Base-by-base conservation (phyloP, 176 grass and related monocot genomes). In the Leersia perrieri region DNA sequence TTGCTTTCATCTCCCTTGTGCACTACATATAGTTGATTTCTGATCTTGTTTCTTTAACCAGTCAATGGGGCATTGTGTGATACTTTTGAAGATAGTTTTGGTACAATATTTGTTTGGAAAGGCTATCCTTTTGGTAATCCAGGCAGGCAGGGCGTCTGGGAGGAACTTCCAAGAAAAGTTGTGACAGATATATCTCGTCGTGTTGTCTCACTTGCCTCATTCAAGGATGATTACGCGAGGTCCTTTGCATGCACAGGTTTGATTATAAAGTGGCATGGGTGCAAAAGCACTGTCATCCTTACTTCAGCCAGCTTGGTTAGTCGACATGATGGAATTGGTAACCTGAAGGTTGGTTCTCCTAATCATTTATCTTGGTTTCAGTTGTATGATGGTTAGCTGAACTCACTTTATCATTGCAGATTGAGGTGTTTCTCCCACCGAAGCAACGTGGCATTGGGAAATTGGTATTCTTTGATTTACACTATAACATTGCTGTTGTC, bases 131-230 rank as follows among this genome's bases (percentile, higher is more conserved):
- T 20, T 32, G 30, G 31, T 68, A 13, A 45, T 45, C 42, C 13
- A 45, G 2, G 10, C 11, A 11, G 0, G 0, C 3, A 40, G 25
- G 0, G 15, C 64, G 58, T 85, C 75, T 78, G 66, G 75, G 0
- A 10, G 12, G 23, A 27, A 15, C 65, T 85, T 49, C 30, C 3
- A 0, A 78, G 63, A 34, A 7, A 51, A 36, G 53, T 78, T 70
- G 28, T 63, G 10, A 71, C 23, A 22, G 5, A 84, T 49, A 22
- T 71, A 85, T 71, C 83, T 16, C 53, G 36, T 7, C 38, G 55
- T 85, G 66, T 71, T 63, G 74, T 85, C 28, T 78, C 74, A 14
- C 14, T 85, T 85, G 39, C 74, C 45, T 85, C 83, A 38, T 85
- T 71, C 31, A 5, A 36, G 63, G 83, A 74, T 85, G n/a, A 44